Percentiles rank a stretch among this genome's conserved stretches.
Evolutionary conservation across 1,284 basidiomycete genomes (phyloP).

Genomic region (Trametes pubescens): DNA sequence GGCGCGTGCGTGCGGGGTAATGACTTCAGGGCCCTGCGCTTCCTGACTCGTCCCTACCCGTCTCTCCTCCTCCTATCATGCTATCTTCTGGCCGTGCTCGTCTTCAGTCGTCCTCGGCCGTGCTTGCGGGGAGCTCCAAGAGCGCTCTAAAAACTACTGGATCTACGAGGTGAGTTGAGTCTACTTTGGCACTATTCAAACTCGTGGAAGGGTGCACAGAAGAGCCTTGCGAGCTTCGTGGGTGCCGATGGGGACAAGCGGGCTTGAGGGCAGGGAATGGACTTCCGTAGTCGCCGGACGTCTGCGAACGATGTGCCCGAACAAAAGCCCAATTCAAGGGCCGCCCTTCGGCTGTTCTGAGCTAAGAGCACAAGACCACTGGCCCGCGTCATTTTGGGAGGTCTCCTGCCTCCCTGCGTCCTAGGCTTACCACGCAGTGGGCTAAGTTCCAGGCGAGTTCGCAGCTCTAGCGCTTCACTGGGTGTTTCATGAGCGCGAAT

Average conservation of each 20-base stretch:
- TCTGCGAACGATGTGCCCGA: no score
- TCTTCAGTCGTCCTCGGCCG: slow-evolving; percentile 15
- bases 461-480: not conserved
- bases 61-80: slow-evolving; percentile 23
- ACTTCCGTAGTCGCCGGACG: not conserved
- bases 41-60: slow-evolving; percentile 19
- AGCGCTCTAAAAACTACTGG: not conserved
- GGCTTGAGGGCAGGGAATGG: slow-evolving; percentile 3
- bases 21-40: slow-evolving; percentile 12
- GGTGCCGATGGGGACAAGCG: not conserved
- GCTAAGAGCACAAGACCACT: not conserved
- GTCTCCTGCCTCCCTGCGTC: not conserved
- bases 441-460: not conserved
- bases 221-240: not conserved
- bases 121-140: slow-evolving; percentile 13
- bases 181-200: not conserved
- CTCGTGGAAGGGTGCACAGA: not conserved
- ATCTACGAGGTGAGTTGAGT: slow-evolving; percentile 21
- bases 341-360: not conserved
- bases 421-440: not conserved
- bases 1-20: slow-evolving; percentile 17
- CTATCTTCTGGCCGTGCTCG: slow-evolving; percentile 24
- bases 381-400: not conserved
- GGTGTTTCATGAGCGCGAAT: slow-evolving; percentile 10
- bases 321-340: no score